Conservation (phyloP, 2,329 filamentous ascomycete species). For the Phoma sp. region DNA sequence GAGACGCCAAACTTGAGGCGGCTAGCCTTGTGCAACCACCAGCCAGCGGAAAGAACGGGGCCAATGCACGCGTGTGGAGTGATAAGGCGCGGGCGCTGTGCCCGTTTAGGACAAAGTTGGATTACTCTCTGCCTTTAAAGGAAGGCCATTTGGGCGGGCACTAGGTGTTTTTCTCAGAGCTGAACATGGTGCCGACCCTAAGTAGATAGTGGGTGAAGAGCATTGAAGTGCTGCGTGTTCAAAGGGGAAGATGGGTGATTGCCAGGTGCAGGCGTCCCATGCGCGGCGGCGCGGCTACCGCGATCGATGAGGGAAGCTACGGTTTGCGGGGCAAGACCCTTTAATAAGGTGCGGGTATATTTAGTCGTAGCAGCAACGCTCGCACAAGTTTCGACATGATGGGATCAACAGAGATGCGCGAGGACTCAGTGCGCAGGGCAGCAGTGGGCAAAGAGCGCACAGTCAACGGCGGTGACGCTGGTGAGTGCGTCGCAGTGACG, state of each 20-base stretch:
- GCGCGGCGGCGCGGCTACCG: slow-evolving; percentile 8
- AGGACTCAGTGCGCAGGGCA: background rate
- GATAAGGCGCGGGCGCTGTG: slow-evolving; percentile 10
- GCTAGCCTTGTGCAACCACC: slow-evolving; percentile 7
- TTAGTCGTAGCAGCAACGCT: slow-evolving; percentile 4
- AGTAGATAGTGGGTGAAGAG: background rate
- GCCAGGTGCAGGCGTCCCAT: slow-evolving; percentile 1
- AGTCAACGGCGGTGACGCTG: background rate
- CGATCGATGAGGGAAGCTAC: background rate
- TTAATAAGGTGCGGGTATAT: slow-evolving; percentile 12
- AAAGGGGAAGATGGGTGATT: background rate
- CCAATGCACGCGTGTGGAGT: slow-evolving; percentile 8
- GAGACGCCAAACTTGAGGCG: background rate
- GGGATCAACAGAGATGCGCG: background rate
- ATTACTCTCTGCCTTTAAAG: background rate
- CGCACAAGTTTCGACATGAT: background rate
- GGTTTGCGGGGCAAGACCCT: slow-evolving; percentile 13
- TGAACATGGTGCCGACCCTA: background rate
- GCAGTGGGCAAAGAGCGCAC: background rate
- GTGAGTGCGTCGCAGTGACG: background rate
- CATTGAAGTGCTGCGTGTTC: background rate
- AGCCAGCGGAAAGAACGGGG: slow-evolving; percentile 7
- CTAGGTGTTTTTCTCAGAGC: background rate
- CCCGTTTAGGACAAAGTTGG: background rate
- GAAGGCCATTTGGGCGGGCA: background rate